Percentiles rank a stretch among this genome's conserved stretches.
These are phyloP conservation scores for Nicotiana knightiana DNA, from an alignment of 257 asterid genomes.

Conservation along the genomic window DNA sequence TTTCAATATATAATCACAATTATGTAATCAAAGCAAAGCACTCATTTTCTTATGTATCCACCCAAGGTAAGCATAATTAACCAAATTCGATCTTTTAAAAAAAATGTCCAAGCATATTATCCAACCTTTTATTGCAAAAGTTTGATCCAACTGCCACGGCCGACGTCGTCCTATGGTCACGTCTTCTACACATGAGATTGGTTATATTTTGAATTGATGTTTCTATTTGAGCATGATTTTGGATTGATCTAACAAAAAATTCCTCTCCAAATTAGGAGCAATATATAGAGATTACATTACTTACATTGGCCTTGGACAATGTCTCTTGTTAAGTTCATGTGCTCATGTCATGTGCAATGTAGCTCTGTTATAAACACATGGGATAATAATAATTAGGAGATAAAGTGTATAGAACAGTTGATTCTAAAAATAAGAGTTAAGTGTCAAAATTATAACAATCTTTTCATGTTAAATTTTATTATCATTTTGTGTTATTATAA, in stretches of 20 bases:
- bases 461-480: neutral
- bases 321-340: neutral
- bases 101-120: too few species aligned
- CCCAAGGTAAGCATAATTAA: too few species aligned
- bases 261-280: neutral
- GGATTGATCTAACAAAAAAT: neutral
- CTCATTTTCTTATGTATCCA: too few species aligned
- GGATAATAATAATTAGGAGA: neutral
- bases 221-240: neutral
- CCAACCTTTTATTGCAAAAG: too few species aligned
- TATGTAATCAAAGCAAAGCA: too few species aligned
- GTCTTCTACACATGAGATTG: neutral
- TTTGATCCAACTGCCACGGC: neutral
- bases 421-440: too few species aligned
- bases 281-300: neutral
- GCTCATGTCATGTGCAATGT: neutral
- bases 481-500: too few species aligned
- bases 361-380: neutral
- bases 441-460: too few species aligned
- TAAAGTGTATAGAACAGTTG: neutral
- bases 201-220: neutral
- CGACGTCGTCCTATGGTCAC: too few species aligned
- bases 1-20: too few species aligned
- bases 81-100: too few species aligned
- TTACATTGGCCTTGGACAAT: neutral